Evolutionary conservation across 208 protist genomes (phyloP).

Genomic region (Trypanosoma boissoni): DNA sequence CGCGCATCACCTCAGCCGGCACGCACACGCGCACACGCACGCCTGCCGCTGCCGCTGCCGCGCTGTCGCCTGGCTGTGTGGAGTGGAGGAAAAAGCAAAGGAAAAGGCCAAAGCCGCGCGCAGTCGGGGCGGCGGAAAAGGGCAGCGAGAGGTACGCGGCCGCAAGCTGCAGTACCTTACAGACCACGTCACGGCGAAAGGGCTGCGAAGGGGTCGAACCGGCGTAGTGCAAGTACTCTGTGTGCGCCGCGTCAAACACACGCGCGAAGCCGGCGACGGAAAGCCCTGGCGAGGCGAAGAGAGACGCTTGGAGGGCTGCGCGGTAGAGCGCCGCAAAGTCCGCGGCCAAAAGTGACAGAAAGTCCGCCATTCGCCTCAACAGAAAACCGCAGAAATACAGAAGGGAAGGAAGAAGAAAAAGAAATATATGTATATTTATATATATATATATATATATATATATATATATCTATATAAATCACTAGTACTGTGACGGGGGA

Average conservation of each 20-base stretch:
- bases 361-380: constrained; percentile 5
- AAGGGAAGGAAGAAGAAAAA: no score
- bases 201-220: constrained; percentile 44
- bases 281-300: constrained; percentile 18
- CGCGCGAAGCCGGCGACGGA: constrained; percentile 45
- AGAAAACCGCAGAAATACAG: no score
- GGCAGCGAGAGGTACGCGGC: constrained; percentile 65
- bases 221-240: constrained; percentile 77
- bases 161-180: constrained; percentile 57
- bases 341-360: constrained; percentile 39
- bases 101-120: constrained; percentile 61
- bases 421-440: neutral
- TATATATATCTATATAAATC: no score
- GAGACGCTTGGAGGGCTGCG: constrained; percentile 12
- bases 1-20: constrained; percentile 8
- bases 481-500: no score
- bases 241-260: constrained; percentile 41
- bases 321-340: constrained; percentile 59
- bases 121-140: constrained; percentile 28
- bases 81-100: constrained; percentile 53
- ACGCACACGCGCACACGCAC: constrained; percentile 12
- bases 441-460: neutral
- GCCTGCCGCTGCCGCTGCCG: no score
- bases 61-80: constrained; percentile 55
- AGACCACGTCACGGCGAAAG: constrained; percentile 39